A percentile compares a stretch with the other conserved stretches of the same genome.
Conservation (phyloP, 176 grass and related monocot genomes). For the Juncus effusus region DNA sequence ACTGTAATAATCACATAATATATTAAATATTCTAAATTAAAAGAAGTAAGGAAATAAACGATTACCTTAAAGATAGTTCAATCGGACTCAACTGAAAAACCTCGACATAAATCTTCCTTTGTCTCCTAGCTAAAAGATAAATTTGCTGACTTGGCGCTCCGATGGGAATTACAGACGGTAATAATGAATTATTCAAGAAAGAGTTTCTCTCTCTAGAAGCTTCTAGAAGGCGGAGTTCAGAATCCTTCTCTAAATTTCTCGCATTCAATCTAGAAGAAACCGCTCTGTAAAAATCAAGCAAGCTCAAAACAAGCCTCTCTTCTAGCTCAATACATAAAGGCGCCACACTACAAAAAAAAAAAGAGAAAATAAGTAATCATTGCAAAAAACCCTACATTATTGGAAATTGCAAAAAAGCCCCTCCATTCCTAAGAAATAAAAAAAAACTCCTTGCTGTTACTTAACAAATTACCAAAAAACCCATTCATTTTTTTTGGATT, state of each 20-base stretch:
- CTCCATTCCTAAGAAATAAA: not conserved
- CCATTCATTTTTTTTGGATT: not conserved
- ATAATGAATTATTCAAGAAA: constrained; percentile 44
- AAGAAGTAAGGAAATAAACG: constrained; percentile 11
- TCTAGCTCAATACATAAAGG: constrained; percentile 91
- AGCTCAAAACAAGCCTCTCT: constrained; percentile 77
- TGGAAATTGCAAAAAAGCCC: no score
- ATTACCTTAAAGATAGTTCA: constrained; percentile 81
- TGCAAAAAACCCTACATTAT: no score
- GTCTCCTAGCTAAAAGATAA: constrained; percentile 83
- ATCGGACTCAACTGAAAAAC: constrained; percentile 74
- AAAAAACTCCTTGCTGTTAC: not conserved
- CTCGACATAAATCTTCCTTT: constrained; percentile 90
- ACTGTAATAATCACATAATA: constrained; percentile 3
- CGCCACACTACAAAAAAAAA: constrained; percentile 48
- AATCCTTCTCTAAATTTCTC: constrained; percentile 49
- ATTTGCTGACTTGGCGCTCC: constrained; percentile 95
- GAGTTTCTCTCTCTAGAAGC: constrained; percentile 39
- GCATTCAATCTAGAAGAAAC: constrained; percentile 67
- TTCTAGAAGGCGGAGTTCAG: constrained; percentile 53
- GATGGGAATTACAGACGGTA: constrained; percentile 77
- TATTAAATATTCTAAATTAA: constrained; percentile 19
- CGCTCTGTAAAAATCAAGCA: constrained; percentile 77
- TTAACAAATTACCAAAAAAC: not conserved
- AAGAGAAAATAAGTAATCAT: not conserved